Percentiles rank a stretch among this genome's conserved stretches.
phyloP scores from a whole-genome alignment of 2,329 filamentous ascomycete genomes.

The Fonsecaea pedrosoi region DNA sequence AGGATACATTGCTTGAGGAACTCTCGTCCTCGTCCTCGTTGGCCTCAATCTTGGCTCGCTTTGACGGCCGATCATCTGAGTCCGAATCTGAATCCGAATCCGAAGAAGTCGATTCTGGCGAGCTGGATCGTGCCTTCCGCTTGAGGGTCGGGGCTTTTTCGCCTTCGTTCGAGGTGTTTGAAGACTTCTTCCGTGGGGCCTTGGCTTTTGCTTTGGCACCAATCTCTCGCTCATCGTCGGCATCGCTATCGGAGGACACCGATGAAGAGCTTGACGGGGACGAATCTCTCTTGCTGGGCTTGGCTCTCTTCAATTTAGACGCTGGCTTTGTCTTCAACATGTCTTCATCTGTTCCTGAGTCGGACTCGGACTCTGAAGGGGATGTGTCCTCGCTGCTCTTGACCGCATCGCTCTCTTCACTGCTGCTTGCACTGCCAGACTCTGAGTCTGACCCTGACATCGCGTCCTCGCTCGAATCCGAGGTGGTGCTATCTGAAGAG shows the following conservation, averaged over 20 bases:
- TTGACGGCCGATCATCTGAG: slow-evolving; percentile 40
- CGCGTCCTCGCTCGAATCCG: slow-evolving; percentile 33
- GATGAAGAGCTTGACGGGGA: slow-evolving; percentile 41
- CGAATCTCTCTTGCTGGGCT: slow-evolving; percentile 43
- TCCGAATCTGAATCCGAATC: slow-evolving; percentile 51
- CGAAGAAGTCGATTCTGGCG: slow-evolving; percentile 45
- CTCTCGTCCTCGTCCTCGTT: slow-evolving; percentile 15
- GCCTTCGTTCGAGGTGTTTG: slow-evolving; percentile 56
- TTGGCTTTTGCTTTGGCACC: slow-evolving; percentile 41
- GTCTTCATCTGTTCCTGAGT: slow-evolving; percentile 42
- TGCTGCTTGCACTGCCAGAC: slow-evolving; percentile 39
- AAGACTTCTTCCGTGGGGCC: slow-evolving; percentile 43
- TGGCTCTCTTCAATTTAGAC: slow-evolving; percentile 40
- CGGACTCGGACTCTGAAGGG: slow-evolving; percentile 41
- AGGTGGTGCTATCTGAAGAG: not conserved
- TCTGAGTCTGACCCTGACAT: slow-evolving; percentile 15
- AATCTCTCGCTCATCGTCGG: slow-evolving; percentile 57
- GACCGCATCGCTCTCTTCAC: slow-evolving; percentile 43
- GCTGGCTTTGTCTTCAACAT: slow-evolving; percentile 49
- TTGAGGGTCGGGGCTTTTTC: slow-evolving; percentile 53
- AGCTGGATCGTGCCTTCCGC: slow-evolving; percentile 62
- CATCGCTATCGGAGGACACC: slow-evolving; percentile 57
- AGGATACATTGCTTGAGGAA: slow-evolving; percentile 45
- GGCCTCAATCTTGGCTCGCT: slow-evolving; percentile 26
- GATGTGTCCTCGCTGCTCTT: slow-evolving; percentile 46